Percentiles rank a stretch among this genome's conserved stretches.
Evolutionary conservation across 768 basidiomycete genomes (phyloP).

Genomic region (Dentipellis sp.): DNA sequence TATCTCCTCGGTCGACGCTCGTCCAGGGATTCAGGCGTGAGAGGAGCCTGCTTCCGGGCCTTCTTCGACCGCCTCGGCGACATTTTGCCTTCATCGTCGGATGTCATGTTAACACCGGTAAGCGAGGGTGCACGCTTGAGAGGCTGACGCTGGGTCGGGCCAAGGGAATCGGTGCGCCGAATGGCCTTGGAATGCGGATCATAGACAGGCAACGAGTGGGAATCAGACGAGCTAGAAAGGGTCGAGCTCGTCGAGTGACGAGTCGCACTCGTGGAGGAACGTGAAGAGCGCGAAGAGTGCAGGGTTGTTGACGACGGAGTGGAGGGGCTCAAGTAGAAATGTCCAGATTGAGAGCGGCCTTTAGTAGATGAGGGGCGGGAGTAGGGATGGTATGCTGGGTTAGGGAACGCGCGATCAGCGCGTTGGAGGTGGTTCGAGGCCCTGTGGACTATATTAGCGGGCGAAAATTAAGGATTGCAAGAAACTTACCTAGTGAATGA

Average conservation of each 20-base stretch:
- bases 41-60: conserved; percentile 7
- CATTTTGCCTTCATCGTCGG: not conserved
- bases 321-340: conserved; percentile 26
- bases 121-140: conserved; percentile 13
- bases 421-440: conserved; percentile 14
- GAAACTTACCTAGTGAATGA: conserved; percentile 53
- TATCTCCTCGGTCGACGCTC: not conserved
- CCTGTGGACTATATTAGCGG: conserved; percentile 6
- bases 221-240: conserved; percentile 4
- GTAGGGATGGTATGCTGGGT: conserved; percentile 46
- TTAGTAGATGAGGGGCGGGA: conserved; percentile 42
- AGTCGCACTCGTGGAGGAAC: not conserved
- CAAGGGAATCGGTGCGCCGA: conserved; percentile 11
- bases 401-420: conserved; percentile 44
- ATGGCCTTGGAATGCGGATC: not conserved
- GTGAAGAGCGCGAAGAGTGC: conserved; percentile 8
- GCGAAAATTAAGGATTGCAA: not conserved
- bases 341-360: not conserved
- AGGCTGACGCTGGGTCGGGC: conserved; percentile 2
- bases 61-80: conserved; percentile 11
- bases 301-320: conserved; percentile 15
- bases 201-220: conserved; percentile 9
- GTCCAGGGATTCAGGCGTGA: not conserved
- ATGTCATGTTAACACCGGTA: not conserved
- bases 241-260: conserved; percentile 7